These are phyloP conservation scores for Byssothecium circinans DNA, from an alignment of 2,329 filamentous ascomycete species.

Conservation along the genomic window DNA sequence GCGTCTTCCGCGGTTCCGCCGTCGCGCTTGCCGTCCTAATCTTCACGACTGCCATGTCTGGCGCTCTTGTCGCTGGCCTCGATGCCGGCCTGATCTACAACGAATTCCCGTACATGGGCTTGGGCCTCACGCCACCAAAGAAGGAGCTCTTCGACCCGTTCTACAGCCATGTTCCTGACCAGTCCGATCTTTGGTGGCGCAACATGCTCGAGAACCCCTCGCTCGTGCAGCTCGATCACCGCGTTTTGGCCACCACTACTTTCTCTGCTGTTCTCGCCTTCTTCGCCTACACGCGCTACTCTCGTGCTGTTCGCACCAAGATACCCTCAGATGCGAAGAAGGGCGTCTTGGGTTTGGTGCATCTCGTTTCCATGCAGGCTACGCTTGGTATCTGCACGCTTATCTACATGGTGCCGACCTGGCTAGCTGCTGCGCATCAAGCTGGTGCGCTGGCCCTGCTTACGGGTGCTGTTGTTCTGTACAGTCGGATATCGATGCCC, in stretches of 20 bases:
- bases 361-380: conserved; percentile 80
- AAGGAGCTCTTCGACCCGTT: conserved; percentile 82
- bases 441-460: conserved; percentile 84
- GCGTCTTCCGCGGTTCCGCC: conserved; percentile 72
- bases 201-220: conserved; percentile 98
- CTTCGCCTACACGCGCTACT: conserved; percentile 76
- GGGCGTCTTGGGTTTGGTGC: conserved; percentile 77
- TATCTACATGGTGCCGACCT: conserved; percentile 89
- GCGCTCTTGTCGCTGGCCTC: conserved; percentile 88
- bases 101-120: conserved; percentile 94
- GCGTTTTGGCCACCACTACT: conserved; percentile 85
- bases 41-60: conserved; percentile 90
- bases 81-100: conserved; percentile 99
- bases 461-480: conserved; percentile 78
- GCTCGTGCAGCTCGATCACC: conserved; percentile 92
- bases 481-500: conserved; percentile 54
- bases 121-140: conserved; percentile 76
- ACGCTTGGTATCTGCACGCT: conserved; percentile 86
- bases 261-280: conserved; percentile 79
- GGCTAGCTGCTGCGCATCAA: conserved; percentile 87
- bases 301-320: conserved; percentile 61
- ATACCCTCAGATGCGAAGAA: conserved; percentile 65
- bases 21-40: conserved; percentile 72
- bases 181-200: conserved; percentile 88
- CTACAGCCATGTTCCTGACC: conserved; percentile 78